Conservation (phyloP, 495 filamentous ascomycete species). For the Pyrenopolyporus hunteri region DNA sequence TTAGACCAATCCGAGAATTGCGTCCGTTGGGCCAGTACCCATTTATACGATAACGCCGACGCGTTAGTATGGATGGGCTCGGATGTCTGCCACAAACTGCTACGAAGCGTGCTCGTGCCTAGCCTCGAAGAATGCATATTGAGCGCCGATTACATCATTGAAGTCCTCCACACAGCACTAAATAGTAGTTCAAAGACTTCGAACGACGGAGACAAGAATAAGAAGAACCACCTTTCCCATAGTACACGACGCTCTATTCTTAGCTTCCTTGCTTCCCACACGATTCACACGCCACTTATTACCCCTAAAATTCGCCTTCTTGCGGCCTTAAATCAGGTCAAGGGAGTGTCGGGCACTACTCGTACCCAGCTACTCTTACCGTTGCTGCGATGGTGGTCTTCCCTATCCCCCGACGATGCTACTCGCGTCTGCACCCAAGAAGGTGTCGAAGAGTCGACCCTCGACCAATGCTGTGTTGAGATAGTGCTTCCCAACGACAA, state of each 20-base stretch:
- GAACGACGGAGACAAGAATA: conserved; percentile 47
- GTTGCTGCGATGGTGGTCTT: conserved; percentile 68
- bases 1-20: conserved; percentile 29
- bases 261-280: conserved; percentile 77
- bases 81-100: conserved; percentile 62
- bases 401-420: conserved; percentile 50
- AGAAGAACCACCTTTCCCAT: conserved; percentile 64
- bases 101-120: conserved; percentile 69
- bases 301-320: conserved; percentile 72
- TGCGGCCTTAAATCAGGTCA: conserved; percentile 69
- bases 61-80: conserved; percentile 63
- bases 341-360: conserved; percentile 68
- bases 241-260: conserved; percentile 67
- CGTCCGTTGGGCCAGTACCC: conserved; percentile 46
- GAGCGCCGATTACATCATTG: conserved; percentile 68
- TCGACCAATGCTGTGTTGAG: conserved; percentile 65
- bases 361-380: conserved; percentile 74
- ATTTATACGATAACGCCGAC: conserved; percentile 57
- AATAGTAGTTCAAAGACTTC: conserved; percentile 50
- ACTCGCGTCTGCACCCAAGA: conserved; percentile 53
- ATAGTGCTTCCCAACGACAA: conserved; percentile 70
- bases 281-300: conserved; percentile 67
- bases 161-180: conserved; percentile 62
- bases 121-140: conserved; percentile 82
- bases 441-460: conserved; percentile 60